Percentiles rank a stretch among this genome's conserved stretches.
Conservation (phyloP, 2,329 filamentous ascomycete species). For the Penicillium sp. region DNA sequence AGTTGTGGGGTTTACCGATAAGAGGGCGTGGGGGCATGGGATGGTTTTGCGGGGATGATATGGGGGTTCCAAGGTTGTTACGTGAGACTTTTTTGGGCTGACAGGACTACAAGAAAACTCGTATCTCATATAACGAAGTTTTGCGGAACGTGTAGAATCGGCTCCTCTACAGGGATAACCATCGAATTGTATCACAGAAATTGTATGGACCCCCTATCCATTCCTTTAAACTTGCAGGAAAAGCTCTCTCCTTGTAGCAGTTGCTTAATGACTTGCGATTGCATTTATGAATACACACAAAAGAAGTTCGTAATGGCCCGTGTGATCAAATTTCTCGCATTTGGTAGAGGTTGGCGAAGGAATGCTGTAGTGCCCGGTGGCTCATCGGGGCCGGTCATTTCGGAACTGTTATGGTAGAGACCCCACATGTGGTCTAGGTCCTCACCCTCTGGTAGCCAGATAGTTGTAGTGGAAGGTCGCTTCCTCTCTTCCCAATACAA, state of each 20-base stretch:
- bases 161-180: neutral
- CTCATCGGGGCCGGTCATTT: no score
- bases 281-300: neutral
- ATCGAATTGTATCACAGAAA: neutral
- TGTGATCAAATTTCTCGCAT: no score
- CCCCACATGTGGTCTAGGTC: no score
- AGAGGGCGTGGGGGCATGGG: neutral
- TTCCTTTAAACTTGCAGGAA: neutral
- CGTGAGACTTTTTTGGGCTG: neutral
- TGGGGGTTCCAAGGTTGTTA: neutral
- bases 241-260: neutral
- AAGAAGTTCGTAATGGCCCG: no score
- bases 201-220: neutral
- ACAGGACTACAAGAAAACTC: no score
- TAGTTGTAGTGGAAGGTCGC: no score
- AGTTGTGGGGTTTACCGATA: neutral
- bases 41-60: neutral
- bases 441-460: no score
- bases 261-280: neutral
- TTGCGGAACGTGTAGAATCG: neutral
- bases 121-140: neutral
- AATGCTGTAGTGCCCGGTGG: neutral
- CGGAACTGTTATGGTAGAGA: neutral
- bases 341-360: no score
- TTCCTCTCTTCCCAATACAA: no score